These are phyloP conservation scores for Colletotrichum lentis DNA, from an alignment of 2,329 filamentous ascomycete genomes.

Conservation along the genomic window DNA sequence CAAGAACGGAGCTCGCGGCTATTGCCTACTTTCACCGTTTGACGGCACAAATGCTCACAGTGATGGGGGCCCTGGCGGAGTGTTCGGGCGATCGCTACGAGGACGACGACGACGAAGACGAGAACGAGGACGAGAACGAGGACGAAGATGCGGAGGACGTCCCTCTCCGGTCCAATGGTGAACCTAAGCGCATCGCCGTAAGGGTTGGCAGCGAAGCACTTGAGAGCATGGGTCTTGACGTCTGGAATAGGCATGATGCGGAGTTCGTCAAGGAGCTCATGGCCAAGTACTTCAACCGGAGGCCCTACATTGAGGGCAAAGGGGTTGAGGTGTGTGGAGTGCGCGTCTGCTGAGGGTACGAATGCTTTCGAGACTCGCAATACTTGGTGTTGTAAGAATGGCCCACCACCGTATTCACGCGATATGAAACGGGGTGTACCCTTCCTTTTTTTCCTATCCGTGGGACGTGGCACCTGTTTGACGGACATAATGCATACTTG, in stretches of 20 bases:
- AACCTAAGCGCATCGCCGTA: slow-evolving; percentile 51
- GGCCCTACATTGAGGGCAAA: slow-evolving; percentile 70
- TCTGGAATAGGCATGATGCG: slow-evolving; percentile 77
- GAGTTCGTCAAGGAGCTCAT: slow-evolving; percentile 71
- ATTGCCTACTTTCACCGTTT: slow-evolving; percentile 85
- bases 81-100: slow-evolving; percentile 56
- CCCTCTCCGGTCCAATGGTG: slow-evolving; percentile 41
- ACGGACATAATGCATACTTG: slow-evolving; percentile 1
- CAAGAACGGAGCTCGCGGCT: slow-evolving; percentile 71
- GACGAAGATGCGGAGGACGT: slow-evolving; percentile 47
- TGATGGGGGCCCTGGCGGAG: slow-evolving; percentile 68
- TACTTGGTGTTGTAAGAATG: slow-evolving; percentile 3
- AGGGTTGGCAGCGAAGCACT: slow-evolving; percentile 71
- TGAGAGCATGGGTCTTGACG: slow-evolving; percentile 76
- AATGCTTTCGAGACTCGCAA: neutral
- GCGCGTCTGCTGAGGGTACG: slow-evolving; percentile 65
- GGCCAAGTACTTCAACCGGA: slow-evolving; percentile 70
- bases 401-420: neutral
- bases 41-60: slow-evolving; percentile 70
- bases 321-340: slow-evolving; percentile 80
- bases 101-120: slow-evolving; percentile 50
- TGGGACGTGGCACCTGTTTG: neutral
- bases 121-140: slow-evolving; percentile 42
- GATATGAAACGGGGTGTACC: neutral
- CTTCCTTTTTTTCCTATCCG: neutral